phyloP scores from a whole-genome alignment of 2,329 filamentous ascomycete genomes.

The Nemania diffusa region DNA sequence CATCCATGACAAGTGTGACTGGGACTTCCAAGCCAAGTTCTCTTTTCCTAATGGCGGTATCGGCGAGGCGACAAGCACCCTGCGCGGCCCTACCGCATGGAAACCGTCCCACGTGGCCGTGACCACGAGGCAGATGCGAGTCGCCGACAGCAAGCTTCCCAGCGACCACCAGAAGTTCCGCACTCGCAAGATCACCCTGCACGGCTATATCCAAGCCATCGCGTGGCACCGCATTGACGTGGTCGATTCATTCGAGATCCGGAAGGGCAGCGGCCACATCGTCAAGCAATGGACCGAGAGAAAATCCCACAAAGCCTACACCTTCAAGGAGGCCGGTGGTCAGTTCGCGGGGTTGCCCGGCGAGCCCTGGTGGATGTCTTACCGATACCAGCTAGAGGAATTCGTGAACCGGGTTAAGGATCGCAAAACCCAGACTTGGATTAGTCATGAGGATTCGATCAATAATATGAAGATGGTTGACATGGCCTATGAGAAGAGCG shows the following conservation, averaged over 20 bases:
- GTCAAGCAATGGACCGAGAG: neutral
- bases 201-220: neutral
- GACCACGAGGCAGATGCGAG: neutral
- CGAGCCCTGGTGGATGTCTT: constrained; percentile 1
- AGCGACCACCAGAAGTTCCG: neutral
- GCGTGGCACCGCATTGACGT: neutral
- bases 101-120: neutral
- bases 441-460: neutral
- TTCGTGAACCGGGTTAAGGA: neutral
- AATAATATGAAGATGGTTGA: neutral
- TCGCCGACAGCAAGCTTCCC: neutral
- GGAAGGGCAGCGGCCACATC: neutral
- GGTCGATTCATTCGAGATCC: neutral
- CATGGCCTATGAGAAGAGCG: neutral
- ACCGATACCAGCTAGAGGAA: neutral
- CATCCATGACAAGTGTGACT: neutral
- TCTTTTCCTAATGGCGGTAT: neutral
- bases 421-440: neutral
- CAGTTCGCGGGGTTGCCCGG: neutral
- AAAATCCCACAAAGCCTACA: neutral
- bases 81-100: neutral
- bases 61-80: neutral
- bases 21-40: neutral
- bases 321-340: neutral
- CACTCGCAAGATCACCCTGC: neutral